Evolutionary conservation across 2,329 filamentous ascomycete genomes (phyloP), one percentile per base, ranked within the genome.

Genomic region (Mollisiaceae sp.): DNA sequence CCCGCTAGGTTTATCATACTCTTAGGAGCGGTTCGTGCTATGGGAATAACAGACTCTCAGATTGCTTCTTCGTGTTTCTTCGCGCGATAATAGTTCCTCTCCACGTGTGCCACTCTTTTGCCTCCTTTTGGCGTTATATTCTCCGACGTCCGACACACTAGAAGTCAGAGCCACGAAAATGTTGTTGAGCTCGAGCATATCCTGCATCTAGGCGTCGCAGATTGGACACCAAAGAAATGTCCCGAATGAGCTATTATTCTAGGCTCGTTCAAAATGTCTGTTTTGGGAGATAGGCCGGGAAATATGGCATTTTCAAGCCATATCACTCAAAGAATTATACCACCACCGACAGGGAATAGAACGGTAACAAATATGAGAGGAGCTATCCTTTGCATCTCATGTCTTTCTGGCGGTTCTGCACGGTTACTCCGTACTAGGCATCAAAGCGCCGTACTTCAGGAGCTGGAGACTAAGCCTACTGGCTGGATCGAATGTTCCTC

Each of bases 361-460:
- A 35, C 6, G 14, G 20, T 15, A 36, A 20, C 32, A 57, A 39
- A 57, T 38, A 38, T 38, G 32, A 36, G 36, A 57, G 36, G 6
- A 12, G 20, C 32, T 41, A 57, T 57, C 22, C n/a, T 57, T 50
- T 39, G 55, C 35, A 15, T 22, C 18, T 41, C 20, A 14, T 38
- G 35, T 12, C 14, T 35, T 12, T n/a, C 39, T 39, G 32, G 54
- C 41, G 41, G 15, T 43, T 52, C 52, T 63, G 61, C 54, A 59
- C 55, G 55, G 61, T 43, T 55, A 62, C 39, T 36, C 24, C 1
- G 39, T 36, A 38, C 38, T 45, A 20, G 36, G 8, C 43, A 63
- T 63, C 61, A 59, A 63, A 63, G 61, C 61, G 61, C 41, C 38
- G 41, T 50, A 1, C 32, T 38, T 55, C 54, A 52, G 55, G 43